Conservation (phyloP, 345 rosid genomes). For the Syzygium oleosum region DNA sequence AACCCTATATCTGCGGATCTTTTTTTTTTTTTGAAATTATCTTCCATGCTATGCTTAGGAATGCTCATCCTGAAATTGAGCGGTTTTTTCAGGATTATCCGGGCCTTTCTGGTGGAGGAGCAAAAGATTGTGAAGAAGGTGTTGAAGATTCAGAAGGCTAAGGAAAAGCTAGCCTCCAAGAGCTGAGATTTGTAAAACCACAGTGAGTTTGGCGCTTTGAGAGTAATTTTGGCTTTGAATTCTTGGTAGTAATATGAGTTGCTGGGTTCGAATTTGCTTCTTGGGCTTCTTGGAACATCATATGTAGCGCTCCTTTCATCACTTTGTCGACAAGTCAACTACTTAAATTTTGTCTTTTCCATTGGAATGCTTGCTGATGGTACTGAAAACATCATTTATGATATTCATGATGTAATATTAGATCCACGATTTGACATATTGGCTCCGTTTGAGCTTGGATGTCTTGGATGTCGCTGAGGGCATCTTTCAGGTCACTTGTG, state of each 20-base stretch:
- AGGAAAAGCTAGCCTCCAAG: constrained; percentile 56
- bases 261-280: constrained; percentile 2
- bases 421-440: background rate
- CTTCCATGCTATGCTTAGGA: background rate
- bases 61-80: background rate
- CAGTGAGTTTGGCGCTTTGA: background rate
- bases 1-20: background rate
- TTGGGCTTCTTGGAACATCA: background rate
- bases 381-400: background rate
- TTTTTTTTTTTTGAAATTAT: background rate
- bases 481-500: background rate
- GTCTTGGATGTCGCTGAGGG: background rate
- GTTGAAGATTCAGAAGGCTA: constrained; percentile 64
- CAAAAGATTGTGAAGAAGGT: constrained; percentile 83
- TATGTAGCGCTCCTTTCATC: background rate
- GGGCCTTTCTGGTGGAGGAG: constrained; percentile 77
- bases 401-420: background rate
- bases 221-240: constrained; percentile 4
- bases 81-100: constrained; percentile 36
- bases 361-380: background rate
- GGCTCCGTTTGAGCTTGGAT: background rate
- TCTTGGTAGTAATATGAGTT: constrained; percentile 5
- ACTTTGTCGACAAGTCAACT: constrained; percentile 19
- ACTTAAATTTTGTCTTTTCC: constrained; percentile 8
- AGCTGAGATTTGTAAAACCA: constrained; percentile 11